Evolutionary conservation across 768 basidiomycete species (phyloP).

Genomic region (Leccinum obscurum): DNA sequence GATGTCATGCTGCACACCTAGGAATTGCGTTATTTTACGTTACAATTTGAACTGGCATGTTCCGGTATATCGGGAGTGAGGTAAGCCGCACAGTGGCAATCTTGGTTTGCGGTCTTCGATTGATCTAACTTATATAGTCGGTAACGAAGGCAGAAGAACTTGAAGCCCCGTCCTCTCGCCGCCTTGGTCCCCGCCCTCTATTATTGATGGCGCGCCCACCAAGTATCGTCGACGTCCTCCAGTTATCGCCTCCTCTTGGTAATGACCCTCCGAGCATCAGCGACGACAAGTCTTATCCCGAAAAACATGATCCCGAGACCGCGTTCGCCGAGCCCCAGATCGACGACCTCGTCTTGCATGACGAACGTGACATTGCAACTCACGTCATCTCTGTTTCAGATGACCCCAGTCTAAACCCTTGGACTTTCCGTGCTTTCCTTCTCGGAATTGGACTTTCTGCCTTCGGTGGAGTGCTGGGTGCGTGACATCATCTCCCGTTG

Average conservation of each 20-base stretch:
- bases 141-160: background rate
- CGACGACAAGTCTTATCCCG: conserved; percentile 26
- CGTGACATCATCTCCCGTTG: conserved; percentile 6
- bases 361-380: conserved; percentile 49
- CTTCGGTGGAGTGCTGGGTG: conserved; percentile 55
- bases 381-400: conserved; percentile 44
- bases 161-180: background rate
- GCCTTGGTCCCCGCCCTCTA: background rate
- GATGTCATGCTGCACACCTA: no score
- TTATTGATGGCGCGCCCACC: conserved; percentile 10
- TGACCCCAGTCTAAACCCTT: conserved; percentile 27
- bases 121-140: background rate
- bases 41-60: no score
- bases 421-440: conserved; percentile 49
- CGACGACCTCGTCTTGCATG: conserved; percentile 30
- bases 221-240: background rate
- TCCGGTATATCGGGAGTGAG: conserved; percentile 1
- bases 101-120: background rate
- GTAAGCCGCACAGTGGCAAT: background rate
- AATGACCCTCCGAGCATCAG: conserved; percentile 7
- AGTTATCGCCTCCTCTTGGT: background rate
- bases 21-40: background rate
- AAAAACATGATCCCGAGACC: conserved; percentile 38
- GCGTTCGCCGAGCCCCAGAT: conserved; percentile 14
- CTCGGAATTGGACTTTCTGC: conserved; percentile 55